These are phyloP conservation scores for Skeletonema menzelii DNA, from an alignment of 108 stramenopile species.

Conservation along the genomic window DNA sequence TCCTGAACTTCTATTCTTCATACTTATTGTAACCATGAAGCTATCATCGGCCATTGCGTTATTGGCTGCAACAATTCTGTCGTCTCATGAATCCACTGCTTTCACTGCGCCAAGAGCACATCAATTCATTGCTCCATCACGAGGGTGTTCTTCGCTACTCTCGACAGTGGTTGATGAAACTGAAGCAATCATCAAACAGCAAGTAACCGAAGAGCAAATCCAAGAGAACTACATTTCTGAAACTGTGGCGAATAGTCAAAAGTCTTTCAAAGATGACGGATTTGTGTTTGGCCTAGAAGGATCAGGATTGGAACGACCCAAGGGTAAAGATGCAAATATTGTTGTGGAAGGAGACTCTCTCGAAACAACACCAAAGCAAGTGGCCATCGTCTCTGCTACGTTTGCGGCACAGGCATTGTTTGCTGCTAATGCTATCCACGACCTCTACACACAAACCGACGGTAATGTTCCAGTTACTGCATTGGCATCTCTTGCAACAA, in stretches of 20 bases:
- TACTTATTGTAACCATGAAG: not conserved
- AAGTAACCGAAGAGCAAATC: conserved; percentile 9
- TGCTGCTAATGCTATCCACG: conserved; percentile 34
- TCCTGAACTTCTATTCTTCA: not conserved
- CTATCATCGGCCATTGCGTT: not conserved
- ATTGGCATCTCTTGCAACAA: conserved; percentile 30
- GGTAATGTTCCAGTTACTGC: conserved; percentile 42
- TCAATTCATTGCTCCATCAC: not conserved
- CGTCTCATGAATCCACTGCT: not conserved
- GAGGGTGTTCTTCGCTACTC: not conserved
- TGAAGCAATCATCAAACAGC: not conserved
- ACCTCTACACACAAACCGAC: conserved; percentile 33
- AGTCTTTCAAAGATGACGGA: conserved; percentile 70
- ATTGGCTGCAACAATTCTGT: conserved; percentile 1
- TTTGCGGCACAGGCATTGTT: conserved; percentile 60
- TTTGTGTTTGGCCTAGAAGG: conserved; percentile 84
- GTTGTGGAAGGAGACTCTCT: conserved; percentile 82
- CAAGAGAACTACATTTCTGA: conserved; percentile 3
- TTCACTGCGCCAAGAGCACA: not conserved
- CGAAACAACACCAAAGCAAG: conserved; percentile 69
- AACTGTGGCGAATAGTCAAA: not conserved
- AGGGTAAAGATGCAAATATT: conserved; percentile 58
- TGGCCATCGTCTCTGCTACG: conserved; percentile 58
- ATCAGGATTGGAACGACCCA: conserved; percentile 77
- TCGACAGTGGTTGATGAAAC: conserved; percentile 15